Conservation (phyloP, 306 rosid genomes). For the Casuarina cunninghamiana region DNA sequence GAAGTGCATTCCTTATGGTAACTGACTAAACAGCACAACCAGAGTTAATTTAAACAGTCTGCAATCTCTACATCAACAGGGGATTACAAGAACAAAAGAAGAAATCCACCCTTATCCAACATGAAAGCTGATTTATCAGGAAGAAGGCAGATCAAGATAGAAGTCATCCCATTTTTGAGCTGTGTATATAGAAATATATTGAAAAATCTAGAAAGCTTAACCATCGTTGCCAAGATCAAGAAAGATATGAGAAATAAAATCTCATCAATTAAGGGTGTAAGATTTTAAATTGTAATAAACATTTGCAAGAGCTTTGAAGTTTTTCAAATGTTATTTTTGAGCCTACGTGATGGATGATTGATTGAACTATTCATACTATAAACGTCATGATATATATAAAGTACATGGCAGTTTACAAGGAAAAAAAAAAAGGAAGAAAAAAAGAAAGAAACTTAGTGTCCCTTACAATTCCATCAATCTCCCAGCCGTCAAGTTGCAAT, state of each 20-base stretch:
- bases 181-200: constrained; percentile 9
- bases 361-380: no score
- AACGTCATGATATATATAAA: no score
- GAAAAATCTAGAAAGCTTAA: no score
- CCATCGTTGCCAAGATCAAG: no score
- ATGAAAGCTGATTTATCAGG: not conserved
- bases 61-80: not conserved
- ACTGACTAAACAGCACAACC: not conserved
- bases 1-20: not conserved
- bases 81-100: not conserved
- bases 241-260: no score
- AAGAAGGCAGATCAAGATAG: not conserved
- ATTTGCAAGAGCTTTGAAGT: no score
- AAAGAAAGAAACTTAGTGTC: constrained; percentile 18
- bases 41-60: not conserved
- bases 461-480: constrained; percentile 81
- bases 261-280: no score
- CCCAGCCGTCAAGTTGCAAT: constrained; percentile 95
- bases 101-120: not conserved
- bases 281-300: no score
- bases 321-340: no score
- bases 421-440: not conserved
- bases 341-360: no score
- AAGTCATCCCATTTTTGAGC: not conserved
- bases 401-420: no score